A percentile compares a stretch with the other conserved stretches of the same genome.
phyloP scores from a whole-genome alignment of 2,329 filamentous ascomycete genomes.

The Exutisphaerella laricina region DNA sequence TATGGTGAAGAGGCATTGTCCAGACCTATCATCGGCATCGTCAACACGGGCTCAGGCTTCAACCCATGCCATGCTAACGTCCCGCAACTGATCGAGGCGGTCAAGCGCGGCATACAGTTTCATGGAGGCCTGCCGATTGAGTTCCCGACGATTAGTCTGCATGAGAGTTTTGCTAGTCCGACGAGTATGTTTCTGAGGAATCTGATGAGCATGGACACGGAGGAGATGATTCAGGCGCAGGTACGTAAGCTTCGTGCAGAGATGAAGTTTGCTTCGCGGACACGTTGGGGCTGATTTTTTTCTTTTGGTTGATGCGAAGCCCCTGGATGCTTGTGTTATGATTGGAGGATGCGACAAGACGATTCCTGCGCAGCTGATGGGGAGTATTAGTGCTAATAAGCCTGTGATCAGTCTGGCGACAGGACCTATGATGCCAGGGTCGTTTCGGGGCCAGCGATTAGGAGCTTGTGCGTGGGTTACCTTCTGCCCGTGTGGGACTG shows the following conservation, averaged over 20 bases:
- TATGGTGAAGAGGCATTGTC: slow-evolving; percentile 67
- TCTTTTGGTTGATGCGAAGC: neutral
- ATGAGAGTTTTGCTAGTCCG: slow-evolving; percentile 63
- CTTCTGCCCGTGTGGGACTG: neutral
- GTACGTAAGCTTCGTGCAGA: too few relatives aligned
- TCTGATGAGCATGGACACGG: slow-evolving; percentile 73
- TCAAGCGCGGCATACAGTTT: slow-evolving; percentile 62
- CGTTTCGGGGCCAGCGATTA: slow-evolving; percentile 57
- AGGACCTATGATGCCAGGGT: slow-evolving; percentile 71
- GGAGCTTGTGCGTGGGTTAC: slow-evolving; percentile 49
- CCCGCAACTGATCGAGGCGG: slow-evolving; percentile 65
- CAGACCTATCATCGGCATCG: slow-evolving; percentile 66
- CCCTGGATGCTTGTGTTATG: slow-evolving; percentile 14
- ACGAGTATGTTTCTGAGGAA: slow-evolving; percentile 72
- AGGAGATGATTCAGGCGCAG: slow-evolving; percentile 70
- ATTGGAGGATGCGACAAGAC: slow-evolving; percentile 67
- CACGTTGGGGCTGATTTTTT: too few relatives aligned
- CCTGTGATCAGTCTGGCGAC: slow-evolving; percentile 64
- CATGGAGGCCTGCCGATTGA: slow-evolving; percentile 63
- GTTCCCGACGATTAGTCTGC: slow-evolving; percentile 67
- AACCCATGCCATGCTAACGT: slow-evolving; percentile 71
- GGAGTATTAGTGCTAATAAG: slow-evolving; percentile 68
- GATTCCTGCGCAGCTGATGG: slow-evolving; percentile 68
- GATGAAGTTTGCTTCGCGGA: too few relatives aligned
- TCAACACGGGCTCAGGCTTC: slow-evolving; percentile 67